Conservation (phyloP, 257 asterid species). For the Solanum piurae region DNA sequence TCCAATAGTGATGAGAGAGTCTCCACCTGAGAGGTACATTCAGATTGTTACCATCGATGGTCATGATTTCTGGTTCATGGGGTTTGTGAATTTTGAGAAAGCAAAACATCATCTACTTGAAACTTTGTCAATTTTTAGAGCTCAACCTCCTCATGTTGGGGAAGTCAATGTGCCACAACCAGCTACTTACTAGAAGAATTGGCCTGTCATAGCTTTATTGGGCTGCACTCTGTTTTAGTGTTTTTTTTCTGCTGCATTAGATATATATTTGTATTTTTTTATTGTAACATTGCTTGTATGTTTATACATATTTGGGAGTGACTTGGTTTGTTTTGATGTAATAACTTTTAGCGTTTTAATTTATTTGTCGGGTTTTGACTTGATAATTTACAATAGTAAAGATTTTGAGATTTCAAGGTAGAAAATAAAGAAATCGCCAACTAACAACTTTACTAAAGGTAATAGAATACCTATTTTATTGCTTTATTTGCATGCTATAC, state of each 20-base stretch:
- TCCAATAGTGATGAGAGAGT: constrained; percentile 41
- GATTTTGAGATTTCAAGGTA: neutral
- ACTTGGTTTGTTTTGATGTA: neutral
- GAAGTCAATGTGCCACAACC: neutral
- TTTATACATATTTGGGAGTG: neutral
- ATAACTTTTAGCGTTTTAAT: too few relatives aligned
- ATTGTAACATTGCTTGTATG: neutral
- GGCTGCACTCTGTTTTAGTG: neutral
- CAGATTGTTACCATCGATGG: constrained; percentile 47
- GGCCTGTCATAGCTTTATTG: neutral
- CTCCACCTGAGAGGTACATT: constrained; percentile 54
- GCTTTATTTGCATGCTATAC: neutral
- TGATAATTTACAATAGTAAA: neutral
- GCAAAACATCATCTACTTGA: constrained; percentile 56
- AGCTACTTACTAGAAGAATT: neutral
- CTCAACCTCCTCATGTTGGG: neutral
- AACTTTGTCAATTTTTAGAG: constrained; percentile 28
- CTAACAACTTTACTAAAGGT: neutral
- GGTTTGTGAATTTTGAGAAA: constrained; percentile 67
- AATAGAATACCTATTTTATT: neutral
- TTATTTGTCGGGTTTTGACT: neutral
- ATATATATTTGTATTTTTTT: neutral
- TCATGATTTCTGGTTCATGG: constrained; percentile 91
- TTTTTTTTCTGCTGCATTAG: neutral
- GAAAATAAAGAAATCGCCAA: neutral